phyloP scores from a whole-genome alignment of 148 eudicot species.

The Rhododendron griersonianum region DNA sequence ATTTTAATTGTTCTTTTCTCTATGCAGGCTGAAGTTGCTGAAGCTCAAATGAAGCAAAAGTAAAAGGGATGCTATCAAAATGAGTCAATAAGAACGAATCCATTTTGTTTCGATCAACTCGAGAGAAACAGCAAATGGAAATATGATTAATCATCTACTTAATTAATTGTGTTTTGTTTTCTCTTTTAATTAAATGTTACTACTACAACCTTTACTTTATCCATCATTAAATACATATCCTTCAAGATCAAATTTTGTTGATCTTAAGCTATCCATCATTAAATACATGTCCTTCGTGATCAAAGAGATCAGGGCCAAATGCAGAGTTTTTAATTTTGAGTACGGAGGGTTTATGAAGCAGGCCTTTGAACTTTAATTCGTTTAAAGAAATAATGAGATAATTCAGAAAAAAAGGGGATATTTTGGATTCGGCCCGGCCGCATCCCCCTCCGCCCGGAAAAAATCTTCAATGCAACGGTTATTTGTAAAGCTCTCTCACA shows the following conservation, averaged over 20 bases:
- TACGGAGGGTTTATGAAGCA: background rate
- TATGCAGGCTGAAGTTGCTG: constrained; percentile 2
- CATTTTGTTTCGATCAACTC: background rate
- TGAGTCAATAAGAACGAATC: background rate
- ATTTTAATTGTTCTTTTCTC: background rate
- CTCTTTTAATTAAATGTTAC: background rate
- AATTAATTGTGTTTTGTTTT: background rate
- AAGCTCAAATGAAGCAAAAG: constrained; percentile 6
- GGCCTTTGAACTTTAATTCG: background rate
- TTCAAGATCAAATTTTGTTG: background rate
- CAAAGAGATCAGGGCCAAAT: background rate
- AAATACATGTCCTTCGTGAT: background rate
- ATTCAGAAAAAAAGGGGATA: background rate
- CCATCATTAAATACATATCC: background rate
- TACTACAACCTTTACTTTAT: background rate
- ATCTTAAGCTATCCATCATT: background rate
- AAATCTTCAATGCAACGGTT: too few species aligned
- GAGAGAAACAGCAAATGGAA: background rate
- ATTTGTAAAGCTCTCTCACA: too few species aligned
- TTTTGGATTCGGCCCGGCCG: background rate
- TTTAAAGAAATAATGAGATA: background rate
- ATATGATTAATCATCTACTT: background rate
- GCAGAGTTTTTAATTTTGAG: background rate
- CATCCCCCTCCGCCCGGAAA: background rate
- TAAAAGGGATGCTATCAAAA: too few species aligned